Conservation (phyloP, 208 protist species). For the Leishmania braziliensis region DNA sequence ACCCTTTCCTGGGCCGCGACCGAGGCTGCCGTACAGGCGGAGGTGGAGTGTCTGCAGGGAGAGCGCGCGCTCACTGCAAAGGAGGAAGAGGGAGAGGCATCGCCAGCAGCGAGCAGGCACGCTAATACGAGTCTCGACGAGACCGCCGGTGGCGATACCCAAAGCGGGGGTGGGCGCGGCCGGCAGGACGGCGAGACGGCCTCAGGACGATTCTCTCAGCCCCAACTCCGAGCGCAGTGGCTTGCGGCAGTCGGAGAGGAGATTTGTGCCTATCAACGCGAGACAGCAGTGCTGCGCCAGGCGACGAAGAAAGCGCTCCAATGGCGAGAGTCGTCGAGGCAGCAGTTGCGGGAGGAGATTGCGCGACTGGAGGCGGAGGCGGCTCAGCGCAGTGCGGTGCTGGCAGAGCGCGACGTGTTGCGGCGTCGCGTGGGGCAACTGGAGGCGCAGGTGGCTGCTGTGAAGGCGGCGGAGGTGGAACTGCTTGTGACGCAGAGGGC, state of each 20-base stretch:
- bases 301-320: constrained; percentile 11
- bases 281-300: constrained; percentile 16
- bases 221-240: constrained; percentile 21
- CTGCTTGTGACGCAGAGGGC: constrained; percentile 7
- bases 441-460: constrained; percentile 24
- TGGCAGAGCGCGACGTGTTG: constrained; percentile 28
- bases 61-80: constrained; percentile 8
- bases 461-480: constrained; percentile 17
- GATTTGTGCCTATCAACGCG: constrained; percentile 16
- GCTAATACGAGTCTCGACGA: not conserved
- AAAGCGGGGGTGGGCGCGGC: too few species aligned
- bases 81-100: not conserved
- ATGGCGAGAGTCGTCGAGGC: constrained; percentile 15
- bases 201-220: not conserved
- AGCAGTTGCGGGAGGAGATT: constrained; percentile 21
- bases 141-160: not conserved
- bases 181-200: too few species aligned
- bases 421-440: constrained; percentile 20
- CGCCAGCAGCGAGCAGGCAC: not conserved
- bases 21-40: constrained; percentile 10
- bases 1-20: not conserved
- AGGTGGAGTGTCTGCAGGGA: constrained; percentile 18
- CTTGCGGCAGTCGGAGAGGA: constrained; percentile 5
- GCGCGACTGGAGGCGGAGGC: constrained; percentile 24
- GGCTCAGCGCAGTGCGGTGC: not conserved